Percentiles rank a stretch among this genome's conserved stretches.
Conservation (phyloP, 2,329 filamentous ascomycete species). For the Beauveria sp. region DNA sequence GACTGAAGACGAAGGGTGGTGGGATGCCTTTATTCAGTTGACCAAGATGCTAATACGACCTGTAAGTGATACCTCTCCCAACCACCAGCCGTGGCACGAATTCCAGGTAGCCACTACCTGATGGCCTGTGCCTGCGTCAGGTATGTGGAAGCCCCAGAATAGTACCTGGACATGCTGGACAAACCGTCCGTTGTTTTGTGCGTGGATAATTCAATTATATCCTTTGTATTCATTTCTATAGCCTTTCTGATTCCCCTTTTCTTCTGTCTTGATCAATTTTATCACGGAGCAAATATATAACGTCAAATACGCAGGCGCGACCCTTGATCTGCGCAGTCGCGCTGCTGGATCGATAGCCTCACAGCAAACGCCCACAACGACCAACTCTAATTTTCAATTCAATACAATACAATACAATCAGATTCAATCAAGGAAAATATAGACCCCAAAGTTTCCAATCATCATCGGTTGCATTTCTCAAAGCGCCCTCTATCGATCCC, state of each 20-base stretch:
- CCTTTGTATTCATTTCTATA: not conserved
- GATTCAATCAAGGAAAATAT: not conserved
- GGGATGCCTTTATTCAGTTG: too few species aligned
- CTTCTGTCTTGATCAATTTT: not conserved
- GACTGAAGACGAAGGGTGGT: too few species aligned
- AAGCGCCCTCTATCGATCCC: not conserved
- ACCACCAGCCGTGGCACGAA: not conserved
- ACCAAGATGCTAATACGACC: not conserved
- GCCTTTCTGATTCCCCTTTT: not conserved
- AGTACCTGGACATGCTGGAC: not conserved
- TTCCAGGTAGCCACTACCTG: not conserved
- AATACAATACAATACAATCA: not conserved
- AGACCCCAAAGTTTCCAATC: not conserved
- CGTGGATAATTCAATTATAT: not conserved
- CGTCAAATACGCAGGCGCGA: not conserved
- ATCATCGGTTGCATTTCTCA: conserved; percentile 2
- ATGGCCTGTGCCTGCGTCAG: not conserved
- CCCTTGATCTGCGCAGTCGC: not conserved
- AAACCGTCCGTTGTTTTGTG: not conserved
- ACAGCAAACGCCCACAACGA: not conserved
- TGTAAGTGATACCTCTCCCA: not conserved
- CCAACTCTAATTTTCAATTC: not conserved
- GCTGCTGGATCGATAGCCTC: not conserved
- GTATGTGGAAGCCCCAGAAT: not conserved
- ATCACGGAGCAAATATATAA: not conserved